These are phyloP conservation scores for Jasminum sambac DNA, from an alignment of 257 asterid species.

Conservation along the genomic window DNA sequence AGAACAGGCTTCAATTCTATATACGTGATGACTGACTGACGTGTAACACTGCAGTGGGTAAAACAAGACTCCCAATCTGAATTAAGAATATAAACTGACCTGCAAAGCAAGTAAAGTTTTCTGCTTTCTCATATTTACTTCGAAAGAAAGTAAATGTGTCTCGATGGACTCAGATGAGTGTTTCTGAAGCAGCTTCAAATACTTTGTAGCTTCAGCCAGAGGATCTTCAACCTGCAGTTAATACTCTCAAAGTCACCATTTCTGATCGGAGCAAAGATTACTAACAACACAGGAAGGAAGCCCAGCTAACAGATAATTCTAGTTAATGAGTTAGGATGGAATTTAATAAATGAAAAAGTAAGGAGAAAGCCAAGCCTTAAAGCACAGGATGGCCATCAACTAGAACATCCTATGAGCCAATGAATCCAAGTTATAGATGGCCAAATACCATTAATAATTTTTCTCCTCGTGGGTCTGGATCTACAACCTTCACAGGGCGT, in stretches of 20 bases:
- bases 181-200: slow-evolving; percentile 89
- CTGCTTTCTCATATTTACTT: slow-evolving; percentile 87
- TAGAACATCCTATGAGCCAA: slow-evolving; percentile 13
- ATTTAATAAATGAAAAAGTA: slow-evolving; percentile 7
- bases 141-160: slow-evolving; percentile 86
- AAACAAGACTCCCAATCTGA: neutral
- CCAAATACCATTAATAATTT: slow-evolving; percentile 72
- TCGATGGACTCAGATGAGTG: slow-evolving; percentile 79
- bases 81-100: slow-evolving; percentile 40
- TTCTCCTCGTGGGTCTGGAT: slow-evolving; percentile 91
- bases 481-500: slow-evolving; percentile 80
- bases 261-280: slow-evolving; percentile 1
- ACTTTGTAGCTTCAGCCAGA: slow-evolving; percentile 84
- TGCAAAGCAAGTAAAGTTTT: slow-evolving; percentile 80
- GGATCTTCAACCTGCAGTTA: slow-evolving; percentile 87
- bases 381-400: slow-evolving; percentile 15
- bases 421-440: slow-evolving; percentile 14
- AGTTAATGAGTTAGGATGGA: slow-evolving; percentile 1
- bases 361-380: neutral
- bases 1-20: slow-evolving; percentile 7
- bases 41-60: slow-evolving; percentile 13
- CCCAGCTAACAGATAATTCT: neutral
- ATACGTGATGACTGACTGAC: slow-evolving; percentile 14
- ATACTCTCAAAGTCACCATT: neutral
- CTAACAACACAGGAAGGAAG: neutral